Evolutionary conservation across 1,284 basidiomycete species (phyloP), one percentile per base, ranked within the genome.

Genomic region (Trichosporon sp.): DNA sequence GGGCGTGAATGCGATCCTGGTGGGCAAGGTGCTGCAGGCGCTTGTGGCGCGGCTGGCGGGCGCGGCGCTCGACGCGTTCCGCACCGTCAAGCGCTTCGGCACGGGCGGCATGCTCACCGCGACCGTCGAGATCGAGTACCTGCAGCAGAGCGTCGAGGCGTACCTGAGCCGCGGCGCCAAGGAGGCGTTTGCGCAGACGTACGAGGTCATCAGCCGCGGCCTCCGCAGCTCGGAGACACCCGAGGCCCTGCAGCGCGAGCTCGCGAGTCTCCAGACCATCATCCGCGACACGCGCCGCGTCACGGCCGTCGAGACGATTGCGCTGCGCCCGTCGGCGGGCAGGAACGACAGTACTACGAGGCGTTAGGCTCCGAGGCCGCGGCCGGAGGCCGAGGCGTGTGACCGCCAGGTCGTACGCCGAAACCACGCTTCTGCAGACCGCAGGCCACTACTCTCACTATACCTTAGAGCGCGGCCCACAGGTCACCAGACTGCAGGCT

Each of bases 31-130:
- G n/a, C 84, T 99, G 56, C 89, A 89, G 70, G 86, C 89, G 7
- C 87, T 99, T 8, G 90, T 96, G 11, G 91, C 95, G 70, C 89
- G 91, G 70, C 85, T 98, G 15, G 91, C 93, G 4, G 86, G 89
- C 7, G 91, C 93, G 74, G 91, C 93, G 0, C 84, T 98, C 66
- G 87, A 87, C 7, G 91, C 90, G 78, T 97, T 99, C 87, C 87
- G 87, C 71, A 89, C 92, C 80, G 89, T 99, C 34, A 89, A 89
- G 74, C 87, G 89, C 47, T 98, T 98, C 78, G 95, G 96, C 18
- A 97, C 97, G 89, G 97, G 97, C 60, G 97, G 97, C 12, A 99
- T 99, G 97, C 87, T 99, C 35, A 89, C 92, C 91, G 96, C 97
- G 2, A 99, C 97, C 2, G 88, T 99, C 32, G 97, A 99, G 83